A percentile compares a stretch with the other conserved stretches of the same genome.
phyloP scores from a whole-genome alignment of 371 early-diverging fungal species.

The Thermomucor indicae-seudaticae region DNA sequence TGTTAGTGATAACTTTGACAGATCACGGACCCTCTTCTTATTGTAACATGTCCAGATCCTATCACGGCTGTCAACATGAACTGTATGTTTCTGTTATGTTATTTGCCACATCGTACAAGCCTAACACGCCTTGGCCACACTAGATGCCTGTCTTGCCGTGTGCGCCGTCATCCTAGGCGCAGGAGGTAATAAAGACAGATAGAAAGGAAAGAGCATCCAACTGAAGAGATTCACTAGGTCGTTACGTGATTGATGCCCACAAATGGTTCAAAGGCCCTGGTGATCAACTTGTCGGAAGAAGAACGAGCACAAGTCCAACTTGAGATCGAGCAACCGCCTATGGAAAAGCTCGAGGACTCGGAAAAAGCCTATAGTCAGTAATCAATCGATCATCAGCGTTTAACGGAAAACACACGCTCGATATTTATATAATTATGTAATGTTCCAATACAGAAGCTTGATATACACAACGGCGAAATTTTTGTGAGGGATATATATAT shows the following conservation, averaged over 20 bases:
- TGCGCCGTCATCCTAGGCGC: slow-evolving; percentile 35
- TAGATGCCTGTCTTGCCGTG: slow-evolving; percentile 36
- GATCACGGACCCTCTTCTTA: no score
- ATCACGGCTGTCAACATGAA: slow-evolving; percentile 50
- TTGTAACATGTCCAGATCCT: slow-evolving; percentile 16
- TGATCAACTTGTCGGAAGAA: slow-evolving; percentile 9
- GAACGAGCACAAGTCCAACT: slow-evolving; percentile 7
- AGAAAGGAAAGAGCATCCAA: neutral
- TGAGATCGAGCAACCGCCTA: slow-evolving; percentile 6
- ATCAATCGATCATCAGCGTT: no score
- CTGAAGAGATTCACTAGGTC: slow-evolving; percentile 15
- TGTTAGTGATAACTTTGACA: neutral
- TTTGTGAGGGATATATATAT: no score
- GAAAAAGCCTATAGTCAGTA: no score
- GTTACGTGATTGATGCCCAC: slow-evolving; percentile 47
- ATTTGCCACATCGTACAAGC: neutral
- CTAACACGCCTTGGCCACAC: no score
- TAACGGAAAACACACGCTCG: no score
- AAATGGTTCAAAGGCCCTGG: slow-evolving; percentile 59
- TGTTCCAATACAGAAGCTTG: no score
- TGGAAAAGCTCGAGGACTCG: neutral
- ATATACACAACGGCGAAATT: no score
- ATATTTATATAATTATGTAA: no score
- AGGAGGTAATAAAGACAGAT: slow-evolving; percentile 9
- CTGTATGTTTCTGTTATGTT: slow-evolving; percentile 13